These are phyloP conservation scores for Camellia oleifera DNA, from an alignment of 179 eudicot species.

Conservation along the genomic window DNA sequence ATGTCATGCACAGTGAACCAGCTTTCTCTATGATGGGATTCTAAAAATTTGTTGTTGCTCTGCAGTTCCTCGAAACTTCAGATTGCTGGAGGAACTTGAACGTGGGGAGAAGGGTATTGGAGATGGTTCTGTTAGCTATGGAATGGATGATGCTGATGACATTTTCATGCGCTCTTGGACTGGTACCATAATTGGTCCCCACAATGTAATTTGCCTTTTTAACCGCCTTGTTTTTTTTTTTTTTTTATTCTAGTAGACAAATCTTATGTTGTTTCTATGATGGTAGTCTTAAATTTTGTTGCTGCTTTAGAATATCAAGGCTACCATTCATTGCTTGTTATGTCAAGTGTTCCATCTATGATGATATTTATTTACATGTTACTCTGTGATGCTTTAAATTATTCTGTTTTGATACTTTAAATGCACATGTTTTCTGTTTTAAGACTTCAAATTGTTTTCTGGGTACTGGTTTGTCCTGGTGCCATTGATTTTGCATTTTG, in stretches of 20 bases:
- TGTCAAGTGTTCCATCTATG: neutral
- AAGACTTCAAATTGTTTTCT: neutral
- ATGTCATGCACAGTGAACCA: neutral
- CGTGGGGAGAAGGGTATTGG: conserved; percentile 72
- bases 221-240: neutral
- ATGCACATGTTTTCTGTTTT: neutral
- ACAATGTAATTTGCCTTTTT: conserved; percentile 35
- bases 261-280: too few relatives aligned
- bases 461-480: neutral
- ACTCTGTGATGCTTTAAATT: neutral
- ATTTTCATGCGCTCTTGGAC: conserved; percentile 75
- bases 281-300: neutral
- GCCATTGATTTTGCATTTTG: neutral
- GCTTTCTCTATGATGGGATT: neutral
- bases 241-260: neutral
- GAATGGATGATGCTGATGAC: conserved; percentile 66
- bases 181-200: conserved; percentile 65
- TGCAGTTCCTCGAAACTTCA: conserved; percentile 58
- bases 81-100: conserved; percentile 65
- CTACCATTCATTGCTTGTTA: neutral
- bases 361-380: neutral
- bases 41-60: neutral
- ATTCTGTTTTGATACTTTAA: neutral
- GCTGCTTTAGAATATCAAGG: neutral
- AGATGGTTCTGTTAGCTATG: conserved; percentile 67